Percentiles rank a stretch among this genome's conserved stretches.
These are phyloP conservation scores for Xylaria longipes DNA, from an alignment of 495 filamentous ascomycete species.

Conservation along the genomic window DNA sequence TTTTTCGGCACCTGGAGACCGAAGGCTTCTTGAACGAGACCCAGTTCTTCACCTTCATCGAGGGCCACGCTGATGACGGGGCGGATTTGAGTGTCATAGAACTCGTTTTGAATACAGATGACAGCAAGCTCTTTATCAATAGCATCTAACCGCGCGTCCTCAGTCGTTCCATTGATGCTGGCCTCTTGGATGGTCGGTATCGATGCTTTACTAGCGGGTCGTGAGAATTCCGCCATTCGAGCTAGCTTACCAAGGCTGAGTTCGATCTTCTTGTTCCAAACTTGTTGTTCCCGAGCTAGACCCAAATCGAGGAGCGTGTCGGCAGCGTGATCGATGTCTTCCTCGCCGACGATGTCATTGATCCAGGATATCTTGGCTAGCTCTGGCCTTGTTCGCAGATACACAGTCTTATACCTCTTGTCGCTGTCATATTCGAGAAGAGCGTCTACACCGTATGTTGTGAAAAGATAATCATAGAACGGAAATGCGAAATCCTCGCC, in stretches of 20 bases:
- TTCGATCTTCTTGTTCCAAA: constrained; percentile 91
- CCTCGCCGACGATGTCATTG: constrained; percentile 79
- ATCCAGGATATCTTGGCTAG: constrained; percentile 90
- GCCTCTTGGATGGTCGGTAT: constrained; percentile 35
- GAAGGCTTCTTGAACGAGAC: constrained; percentile 74
- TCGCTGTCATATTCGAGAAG: constrained; percentile 70
- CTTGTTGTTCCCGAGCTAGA: constrained; percentile 67
- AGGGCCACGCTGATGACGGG: constrained; percentile 69
- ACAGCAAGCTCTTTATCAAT: constrained; percentile 69
- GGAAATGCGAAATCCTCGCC: constrained; percentile 80
- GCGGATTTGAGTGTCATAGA: constrained; percentile 60
- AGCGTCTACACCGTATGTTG: constrained; percentile 64
- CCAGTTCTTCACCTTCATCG: constrained; percentile 76
- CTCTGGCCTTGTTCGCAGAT: constrained; percentile 70
- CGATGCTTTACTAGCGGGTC: constrained; percentile 44
- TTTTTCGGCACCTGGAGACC: constrained; percentile 61
- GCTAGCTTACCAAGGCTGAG: constrained; percentile 87
- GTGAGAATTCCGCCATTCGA: constrained; percentile 63
- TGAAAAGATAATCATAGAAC: constrained; percentile 77
- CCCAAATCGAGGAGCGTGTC: constrained; percentile 70
- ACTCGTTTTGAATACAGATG: constrained; percentile 74
- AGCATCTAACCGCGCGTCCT: constrained; percentile 46
- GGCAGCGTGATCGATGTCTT: constrained; percentile 73
- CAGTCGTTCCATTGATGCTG: constrained; percentile 34
- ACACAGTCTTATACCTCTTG: constrained; percentile 74